Evolutionary conservation across 208 protist genomes (phyloP), one percentile per base, ranked within the genome.

Genomic region (Novymonas esmeraldas): DNA sequence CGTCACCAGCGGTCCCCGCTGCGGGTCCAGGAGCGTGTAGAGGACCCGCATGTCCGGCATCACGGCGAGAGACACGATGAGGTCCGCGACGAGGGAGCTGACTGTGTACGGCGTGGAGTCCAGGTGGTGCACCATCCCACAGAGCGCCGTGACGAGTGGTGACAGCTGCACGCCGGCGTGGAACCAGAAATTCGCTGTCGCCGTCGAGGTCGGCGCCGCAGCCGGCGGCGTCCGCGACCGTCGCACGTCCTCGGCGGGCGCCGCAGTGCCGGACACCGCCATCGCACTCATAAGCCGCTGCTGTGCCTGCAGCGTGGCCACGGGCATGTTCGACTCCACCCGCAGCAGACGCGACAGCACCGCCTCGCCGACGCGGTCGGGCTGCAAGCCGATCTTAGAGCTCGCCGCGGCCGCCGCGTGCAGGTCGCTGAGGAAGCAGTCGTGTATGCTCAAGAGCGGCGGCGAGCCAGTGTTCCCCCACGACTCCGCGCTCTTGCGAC

Each of bases 21-120:
- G 49, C 29, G 81, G 70, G 50, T 91, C 82, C 44, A 94, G 57
- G 16, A 94, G 67, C 16, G 88, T 91, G 76, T 85, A 90, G 6
- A 91, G 22, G 0, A 88, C 83, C n/a, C 85, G 84, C 50, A 82
- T 41, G 48, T 94, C 88, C 5, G 88, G 85, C 41, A 90, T 38
- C 9, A 89, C 54, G 61, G 76, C 85, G 26, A 94, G 54, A 24
- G 78, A 76, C 4, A 70, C 64, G 34, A 82, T 44, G n/a, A 87
- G 44, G 45, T 82, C 66, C 2, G 84, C 79, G 7, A 94, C 71
- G 6, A 87, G 62, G 34, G 70, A 60, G 41, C 70, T 78, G 29
- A 87, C 80, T 0, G 58, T 62, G 57, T 76, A 62, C 3, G 88
- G 88, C 28, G 84, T 67, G 3, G 33, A 41, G 42, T 84, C 38